Evolutionary conservation across 2,329 filamentous ascomycete genomes (phyloP), one percentile per base, ranked within the genome.

Genomic region (Phialocephala sp.): DNA sequence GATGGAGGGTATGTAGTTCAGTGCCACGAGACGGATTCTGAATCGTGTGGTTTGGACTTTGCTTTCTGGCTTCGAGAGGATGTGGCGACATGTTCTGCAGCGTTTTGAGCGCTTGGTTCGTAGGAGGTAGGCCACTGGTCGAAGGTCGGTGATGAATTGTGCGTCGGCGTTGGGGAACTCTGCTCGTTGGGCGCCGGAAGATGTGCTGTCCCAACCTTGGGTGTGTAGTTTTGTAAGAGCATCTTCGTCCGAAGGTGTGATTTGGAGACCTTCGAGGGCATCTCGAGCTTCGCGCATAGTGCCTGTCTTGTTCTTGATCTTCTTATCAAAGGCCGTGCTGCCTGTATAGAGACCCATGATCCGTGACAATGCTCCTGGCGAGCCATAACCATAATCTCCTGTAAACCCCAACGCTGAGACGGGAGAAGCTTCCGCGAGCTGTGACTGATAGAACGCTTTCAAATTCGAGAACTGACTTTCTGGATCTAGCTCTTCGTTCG

Each of bases 101-200:
- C 95, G 92, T 80, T 97, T 98, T 22, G 93, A 93, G 43, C 94
- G 91, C 76, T 97, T 97, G 0, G 94, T 97, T 64, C 93, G 90
- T 15, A 99, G 87, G 1, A 96, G 85, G 18, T 91, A 90, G 0
- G 94, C 90, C 15, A 94, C 85, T 0, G 95, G 95, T 35, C 92
- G 89, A 5, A 98, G 86, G 22, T 94, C 87, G 61, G 89, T 85
- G 1, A 87, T 80, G 75, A 95, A 94, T 8, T 85, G 87, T 69
- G 81, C 79, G 75, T 79, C 71, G 76, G 68, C 54, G 54, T 72
- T 68, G 15, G 79, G 74, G 76, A 87, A 79, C 79, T 76, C 83
- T 77, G 74, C 87, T 74, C 83, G 77, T 75, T 90, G 88, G 5
- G 81, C 76, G 12, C 79, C 72, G 2, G 82, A 85, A 1, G 84